Evolutionary conservation across 2,329 filamentous ascomycete genomes (phyloP), one percentile per base, ranked within the genome.

Genomic region (Venturia aucupariae): DNA sequence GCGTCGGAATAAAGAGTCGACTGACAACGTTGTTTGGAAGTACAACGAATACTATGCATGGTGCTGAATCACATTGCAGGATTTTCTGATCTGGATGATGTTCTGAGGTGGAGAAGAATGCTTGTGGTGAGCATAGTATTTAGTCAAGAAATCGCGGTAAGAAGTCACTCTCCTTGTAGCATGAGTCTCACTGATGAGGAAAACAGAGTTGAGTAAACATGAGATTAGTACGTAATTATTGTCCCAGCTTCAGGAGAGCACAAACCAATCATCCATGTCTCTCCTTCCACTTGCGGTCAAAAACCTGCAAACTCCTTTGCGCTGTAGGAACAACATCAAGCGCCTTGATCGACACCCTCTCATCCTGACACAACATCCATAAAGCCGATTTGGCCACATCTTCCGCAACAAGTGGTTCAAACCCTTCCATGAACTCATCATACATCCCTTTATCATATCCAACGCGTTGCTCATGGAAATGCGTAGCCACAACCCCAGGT

Each of bases 381-480:
- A 76, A 69, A 2, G 75, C 78, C 4, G 74, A 73, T 2, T 77
- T 73, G 0, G 79, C 78, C 38, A 81, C 71, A 68, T 81, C 78
- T 1, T 76, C 71, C 1, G 77, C 71, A 42, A 77, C 67, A 15
- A 81, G 70, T 0, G 78, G 78, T 68, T 77, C 74, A 62, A 75
- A 81, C 0, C 80, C 79, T 1, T 76, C 68, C 67, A 81, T 75
- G 65, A 81, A 81, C 0, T 69, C 71, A 35, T 80, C 72, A 55
- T 79, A 78, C 66, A 74, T 71, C 11, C 71, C 68, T 63, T 76
- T 73, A 65, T 81, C 78, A 66, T 75, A 75, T 0, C 76, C 76
- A 1, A 82, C 78, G 19, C 80, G 70, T 62, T 76, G 75, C 51
- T 74, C 70, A 66, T 82, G 80, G 60, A 82, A 82, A 65, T 81